Conservation (phyloP, 371 early-diverging fungal species). For the Lichtheimia corymbifera region DNA sequence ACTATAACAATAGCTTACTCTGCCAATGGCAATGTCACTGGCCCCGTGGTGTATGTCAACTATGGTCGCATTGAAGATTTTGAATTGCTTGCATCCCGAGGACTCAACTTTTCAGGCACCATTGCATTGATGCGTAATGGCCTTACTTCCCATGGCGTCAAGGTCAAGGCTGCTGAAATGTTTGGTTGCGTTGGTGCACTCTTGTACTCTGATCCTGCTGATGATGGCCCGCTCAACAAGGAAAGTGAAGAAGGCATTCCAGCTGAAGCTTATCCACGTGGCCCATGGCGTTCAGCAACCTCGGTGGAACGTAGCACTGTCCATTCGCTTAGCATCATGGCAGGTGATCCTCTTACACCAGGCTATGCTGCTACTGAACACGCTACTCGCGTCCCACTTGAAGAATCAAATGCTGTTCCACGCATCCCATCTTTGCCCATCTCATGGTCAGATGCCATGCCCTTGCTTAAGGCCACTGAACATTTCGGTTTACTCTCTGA, state of each 20-base stretch:
- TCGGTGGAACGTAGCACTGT: conserved; percentile 61
- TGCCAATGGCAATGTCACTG: conserved; percentile 63
- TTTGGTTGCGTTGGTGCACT: conserved; percentile 61
- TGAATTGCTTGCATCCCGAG: conserved; percentile 32
- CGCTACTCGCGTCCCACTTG: conserved; percentile 47
- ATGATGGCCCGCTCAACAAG: conserved; percentile 18
- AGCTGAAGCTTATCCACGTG: conserved; percentile 58
- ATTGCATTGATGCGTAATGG: conserved; percentile 68
- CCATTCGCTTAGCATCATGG: conserved; percentile 35
- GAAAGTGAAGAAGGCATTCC: conserved; percentile 22
- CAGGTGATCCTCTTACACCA: conserved; percentile 69
- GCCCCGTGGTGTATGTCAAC: conserved; percentile 63
- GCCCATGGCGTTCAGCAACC: conserved; percentile 63
- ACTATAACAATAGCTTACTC: conserved; percentile 37
- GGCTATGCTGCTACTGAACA: conserved; percentile 56
- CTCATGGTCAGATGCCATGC: conserved; percentile 64
- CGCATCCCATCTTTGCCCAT: conserved; percentile 68
- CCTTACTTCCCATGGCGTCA: conserved; percentile 50
- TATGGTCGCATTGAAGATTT: conserved; percentile 65
- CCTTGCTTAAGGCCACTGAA: conserved; percentile 50
- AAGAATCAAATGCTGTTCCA: conserved; percentile 47
- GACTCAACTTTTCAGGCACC: conserved; percentile 45
- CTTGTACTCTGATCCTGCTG: conserved; percentile 38
- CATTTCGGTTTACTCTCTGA: conserved; percentile 35
- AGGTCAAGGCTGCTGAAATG: conserved; percentile 59